A percentile compares a stretch with the other conserved stretches of the same genome.
These are phyloP conservation scores for Sugiyamaella sp. DNA, from an alignment of 1,139 yeast species.

Conservation along the genomic window DNA sequence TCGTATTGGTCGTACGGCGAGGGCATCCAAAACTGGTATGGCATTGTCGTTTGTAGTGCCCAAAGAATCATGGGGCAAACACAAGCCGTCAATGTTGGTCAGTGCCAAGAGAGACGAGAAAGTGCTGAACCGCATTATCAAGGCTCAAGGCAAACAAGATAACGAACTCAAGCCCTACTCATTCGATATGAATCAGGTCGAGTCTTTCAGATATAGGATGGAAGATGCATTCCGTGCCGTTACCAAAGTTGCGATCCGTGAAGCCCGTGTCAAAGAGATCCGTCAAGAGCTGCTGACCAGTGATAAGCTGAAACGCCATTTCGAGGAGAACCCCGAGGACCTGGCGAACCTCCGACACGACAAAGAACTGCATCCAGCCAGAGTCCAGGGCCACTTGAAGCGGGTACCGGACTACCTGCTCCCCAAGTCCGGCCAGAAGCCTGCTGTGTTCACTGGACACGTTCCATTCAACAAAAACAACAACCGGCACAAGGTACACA, in stretches of 20 bases:
- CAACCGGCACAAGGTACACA: conserved; percentile 39
- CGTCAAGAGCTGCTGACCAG: conserved; percentile 85
- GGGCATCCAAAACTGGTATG: conserved; percentile 96
- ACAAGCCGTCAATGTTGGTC: conserved; percentile 72
- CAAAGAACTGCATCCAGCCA: conserved; percentile 78
- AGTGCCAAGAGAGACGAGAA: conserved; percentile 86
- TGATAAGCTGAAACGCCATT: conserved; percentile 89
- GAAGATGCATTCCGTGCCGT: conserved; percentile 98
- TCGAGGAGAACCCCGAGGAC: conserved; percentile 98
- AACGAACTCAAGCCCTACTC: conserved; percentile 69
- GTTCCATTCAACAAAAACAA: conserved; percentile 71
- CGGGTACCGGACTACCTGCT: conserved; percentile 90
- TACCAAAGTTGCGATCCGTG: conserved; percentile 85
- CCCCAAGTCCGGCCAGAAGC: conserved; percentile 57
- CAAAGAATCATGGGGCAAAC: conserved; percentile 81
- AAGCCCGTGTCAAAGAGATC: conserved; percentile 89
- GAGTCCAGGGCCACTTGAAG: conserved; percentile 83
- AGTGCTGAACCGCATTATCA: conserved; percentile 72
- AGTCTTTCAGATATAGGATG: conserved; percentile 94
- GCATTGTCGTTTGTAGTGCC: conserved; percentile 92
- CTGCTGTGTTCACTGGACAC: conserved; percentile 57
- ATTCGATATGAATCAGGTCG: conserved; percentile 90
- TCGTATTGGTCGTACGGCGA: conserved; percentile 95
- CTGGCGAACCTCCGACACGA: conserved; percentile 87
- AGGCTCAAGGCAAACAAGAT: conserved; percentile 70